A percentile compares a stretch with the other conserved stretches of the same genome.
Conservation (phyloP, 163 green algal genomes). For the Scenedesmus sp. region DNA sequence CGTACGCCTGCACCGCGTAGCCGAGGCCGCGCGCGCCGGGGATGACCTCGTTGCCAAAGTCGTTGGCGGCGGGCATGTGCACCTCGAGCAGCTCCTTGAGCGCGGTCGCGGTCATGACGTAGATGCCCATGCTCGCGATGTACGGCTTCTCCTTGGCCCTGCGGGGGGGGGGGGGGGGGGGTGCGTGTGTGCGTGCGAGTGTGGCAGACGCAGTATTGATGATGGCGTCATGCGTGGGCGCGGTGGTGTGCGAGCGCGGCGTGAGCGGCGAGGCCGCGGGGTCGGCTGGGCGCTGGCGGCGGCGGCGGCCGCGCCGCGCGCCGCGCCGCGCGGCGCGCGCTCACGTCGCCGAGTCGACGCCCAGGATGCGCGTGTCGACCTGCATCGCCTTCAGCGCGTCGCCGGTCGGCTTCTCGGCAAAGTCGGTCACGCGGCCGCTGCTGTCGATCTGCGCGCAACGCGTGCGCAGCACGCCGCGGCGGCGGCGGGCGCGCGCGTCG, state of each 20-base stretch:
- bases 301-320: not conserved
- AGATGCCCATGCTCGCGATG: constrained; percentile 99
- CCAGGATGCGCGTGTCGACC: constrained; percentile 87
- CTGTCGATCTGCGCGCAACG: too few species aligned
- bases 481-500: too few species aligned
- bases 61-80: constrained; percentile 82
- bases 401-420: constrained; percentile 95
- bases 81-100: constrained; percentile 86
- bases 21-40: constrained; percentile 61
- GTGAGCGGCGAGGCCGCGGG: too few species aligned
- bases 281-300: not conserved
- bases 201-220: not conserved
- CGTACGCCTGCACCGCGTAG: constrained; percentile 81
- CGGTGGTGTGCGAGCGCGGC: too few species aligned
- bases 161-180: not conserved
- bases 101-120: constrained; percentile 89
- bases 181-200: too few species aligned
- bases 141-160: constrained; percentile 79
- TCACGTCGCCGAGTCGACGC: constrained; percentile 74
- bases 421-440: constrained; percentile 89
- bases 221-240: not conserved
- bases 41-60: constrained; percentile 89
- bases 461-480: too few species aligned
- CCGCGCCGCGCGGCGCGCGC: not conserved
- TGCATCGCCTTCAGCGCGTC: constrained; percentile 73